Evolutionary conservation across 495 filamentous ascomycete genomes (phyloP).

Genomic region (Lichenothelia convexa): DNA sequence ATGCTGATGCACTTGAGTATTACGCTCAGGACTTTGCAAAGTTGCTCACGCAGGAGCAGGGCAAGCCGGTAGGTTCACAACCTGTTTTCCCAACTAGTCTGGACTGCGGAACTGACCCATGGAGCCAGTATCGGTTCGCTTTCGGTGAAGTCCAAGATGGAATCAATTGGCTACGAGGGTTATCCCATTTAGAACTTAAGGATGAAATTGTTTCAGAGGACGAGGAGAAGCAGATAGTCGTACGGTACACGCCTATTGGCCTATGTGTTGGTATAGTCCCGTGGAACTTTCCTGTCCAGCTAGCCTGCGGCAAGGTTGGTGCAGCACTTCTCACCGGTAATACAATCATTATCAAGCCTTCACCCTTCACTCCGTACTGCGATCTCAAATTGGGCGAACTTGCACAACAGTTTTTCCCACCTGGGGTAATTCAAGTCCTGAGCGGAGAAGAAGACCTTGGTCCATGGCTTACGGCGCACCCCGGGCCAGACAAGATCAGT

Average conservation of each 20-base stretch:
- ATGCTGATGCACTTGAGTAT: not conserved
- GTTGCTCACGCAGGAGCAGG: not conserved
- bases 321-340: slow-evolving; percentile 41
- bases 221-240: slow-evolving; percentile 20
- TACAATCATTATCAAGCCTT: slow-evolving; percentile 44
- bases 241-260: slow-evolving; percentile 32
- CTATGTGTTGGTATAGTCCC: slow-evolving; percentile 32
- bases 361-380: slow-evolving; percentile 44
- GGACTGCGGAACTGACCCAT: not conserved
- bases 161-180: not conserved
- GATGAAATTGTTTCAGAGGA: not conserved
- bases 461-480: slow-evolving; percentile 14
- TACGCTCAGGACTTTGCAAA: not conserved
- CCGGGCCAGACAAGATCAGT: slow-evolving; percentile 15
- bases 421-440: slow-evolving; percentile 47
- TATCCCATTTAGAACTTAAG: not conserved
- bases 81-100: too few relatives aligned
- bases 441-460: slow-evolving; percentile 30
- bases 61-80: not conserved
- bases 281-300: slow-evolving; percentile 41
- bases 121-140: not conserved
- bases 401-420: slow-evolving; percentile 38
- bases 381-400: slow-evolving; percentile 46
- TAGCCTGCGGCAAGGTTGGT: slow-evolving; percentile 35
- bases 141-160: not conserved